Evolutionary conservation across 805 yeast species (phyloP), one percentile per base, ranked within the genome.

Genomic region (Pichia scutulata): DNA sequence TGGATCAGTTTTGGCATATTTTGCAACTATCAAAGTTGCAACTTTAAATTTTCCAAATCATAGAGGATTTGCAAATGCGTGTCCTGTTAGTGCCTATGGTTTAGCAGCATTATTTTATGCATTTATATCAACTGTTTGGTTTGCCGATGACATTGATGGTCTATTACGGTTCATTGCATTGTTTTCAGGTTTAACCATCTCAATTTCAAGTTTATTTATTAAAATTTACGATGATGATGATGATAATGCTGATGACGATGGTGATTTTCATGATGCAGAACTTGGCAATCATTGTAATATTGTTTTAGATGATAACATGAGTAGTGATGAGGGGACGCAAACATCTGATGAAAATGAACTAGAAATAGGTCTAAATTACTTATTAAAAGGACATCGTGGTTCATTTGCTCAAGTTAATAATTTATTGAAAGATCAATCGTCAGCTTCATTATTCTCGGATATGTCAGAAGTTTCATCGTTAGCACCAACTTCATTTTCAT

Each of bases 61-160:
- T 59, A 72, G 84, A 60, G 93, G 89, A 22, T 71, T 80, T 7
- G 89, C 89, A 2, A 82, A 82, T 19, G 82, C 87, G 0, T 69
- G 78, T 41, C 87, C 88, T 2, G 84, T 82, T 4, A 76, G 86
- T 14, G 71, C 81, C 1, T 86, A 79, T 63, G 95, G 92, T 0
- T 65, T 86, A 41, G 78, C 89, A 7, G 89, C 92, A 3, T 71
- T 86, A 40, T 56, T 83, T 19, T 83, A 81, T 59, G 79, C 88
- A 2, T 62, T 75, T 2, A 57, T 83, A 3, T 76, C 86, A 14
- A 79, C 85, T 0, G 57, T 66, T 7, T 71, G 75, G 46, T 85
- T 77, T 56, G 63, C 66, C 8, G 78, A 73, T 30, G 65, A 83
- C 55, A 75, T 86, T 1, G 76, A 72, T 7, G 79, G 78, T 0